These are phyloP conservation scores for Saccharomyces hybrid DNA, from an alignment of 1,139 yeast species.

Conservation along the genomic window DNA sequence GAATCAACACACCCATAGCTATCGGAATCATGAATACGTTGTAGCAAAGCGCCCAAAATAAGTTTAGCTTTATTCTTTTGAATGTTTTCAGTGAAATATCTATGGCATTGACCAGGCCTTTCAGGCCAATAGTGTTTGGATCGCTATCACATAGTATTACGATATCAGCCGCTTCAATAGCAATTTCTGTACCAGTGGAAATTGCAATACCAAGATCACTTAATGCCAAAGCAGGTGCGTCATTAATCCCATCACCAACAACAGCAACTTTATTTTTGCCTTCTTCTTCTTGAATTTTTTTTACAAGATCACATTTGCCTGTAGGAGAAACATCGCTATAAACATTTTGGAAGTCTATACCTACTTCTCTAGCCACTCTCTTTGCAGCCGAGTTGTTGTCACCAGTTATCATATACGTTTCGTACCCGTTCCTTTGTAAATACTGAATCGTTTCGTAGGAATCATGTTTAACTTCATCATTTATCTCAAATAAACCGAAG, in stretches of 20 bases:
- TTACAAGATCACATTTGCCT: constrained; percentile 64
- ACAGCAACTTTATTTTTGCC: constrained; percentile 52
- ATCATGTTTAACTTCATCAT: constrained; percentile 64
- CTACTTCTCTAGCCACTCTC: constrained; percentile 58
- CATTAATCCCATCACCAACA: constrained; percentile 96
- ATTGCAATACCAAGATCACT: constrained; percentile 89
- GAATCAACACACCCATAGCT: constrained; percentile 87
- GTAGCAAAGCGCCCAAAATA: constrained; percentile 80
- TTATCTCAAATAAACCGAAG: constrained; percentile 58
- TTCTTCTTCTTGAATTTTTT: constrained; percentile 41
- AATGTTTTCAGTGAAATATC: constrained; percentile 68
- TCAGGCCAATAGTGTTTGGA: constrained; percentile 37
- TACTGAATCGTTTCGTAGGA: constrained; percentile 54
- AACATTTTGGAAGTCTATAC: constrained; percentile 56
- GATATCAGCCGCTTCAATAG: constrained; percentile 90
- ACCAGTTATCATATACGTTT: constrained; percentile 86
- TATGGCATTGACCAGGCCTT: constrained; percentile 66
- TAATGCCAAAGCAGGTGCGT: constrained; percentile 88
- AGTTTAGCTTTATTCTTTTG: constrained; percentile 67
- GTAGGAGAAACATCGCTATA: constrained; percentile 75
- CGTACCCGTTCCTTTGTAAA: constrained; percentile 47
- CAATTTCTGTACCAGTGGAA: constrained; percentile 90
- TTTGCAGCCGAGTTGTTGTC: constrained; percentile 62
- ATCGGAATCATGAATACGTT: constrained; percentile 86
- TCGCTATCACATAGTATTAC: constrained; percentile 46